Evolutionary conservation across 148 eudicot species (phyloP).

Genomic region (Pouteria glomerata): DNA sequence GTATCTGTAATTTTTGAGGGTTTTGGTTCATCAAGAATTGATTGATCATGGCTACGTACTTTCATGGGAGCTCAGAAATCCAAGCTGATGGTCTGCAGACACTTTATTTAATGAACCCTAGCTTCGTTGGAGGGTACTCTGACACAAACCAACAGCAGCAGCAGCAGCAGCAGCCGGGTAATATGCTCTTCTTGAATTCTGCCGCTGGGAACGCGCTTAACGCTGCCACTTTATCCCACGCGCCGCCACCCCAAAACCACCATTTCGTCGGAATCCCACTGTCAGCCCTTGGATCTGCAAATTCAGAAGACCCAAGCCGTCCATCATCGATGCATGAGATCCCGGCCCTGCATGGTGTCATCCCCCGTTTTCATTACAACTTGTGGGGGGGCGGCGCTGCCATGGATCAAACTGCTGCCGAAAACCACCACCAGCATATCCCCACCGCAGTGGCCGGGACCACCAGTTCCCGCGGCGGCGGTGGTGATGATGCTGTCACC

Average conservation of each 20-base stretch:
- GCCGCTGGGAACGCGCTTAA: conserved; percentile 18
- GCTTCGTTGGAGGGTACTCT: conserved; percentile 30
- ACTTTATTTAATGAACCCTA: conserved; percentile 74
- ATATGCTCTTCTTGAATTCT: conserved; percentile 41
- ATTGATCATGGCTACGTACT: conserved; percentile 66
- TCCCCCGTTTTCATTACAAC: conserved; percentile 49
- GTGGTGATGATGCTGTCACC: conserved; percentile 3
- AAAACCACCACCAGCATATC: background rate
- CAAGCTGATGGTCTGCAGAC: conserved; percentile 66
- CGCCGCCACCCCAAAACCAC: conserved; percentile 32
- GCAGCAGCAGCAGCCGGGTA: conserved; percentile 23
- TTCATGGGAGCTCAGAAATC: conserved; percentile 62
- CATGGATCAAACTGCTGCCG: conserved; percentile 9
- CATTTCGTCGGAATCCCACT: conserved; percentile 71
- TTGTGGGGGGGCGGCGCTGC: conserved; percentile 57
- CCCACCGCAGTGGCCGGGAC: too few species aligned
- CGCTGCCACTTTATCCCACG: conserved; percentile 16
- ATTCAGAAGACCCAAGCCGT: conserved; percentile 19
- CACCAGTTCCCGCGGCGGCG: too few species aligned
- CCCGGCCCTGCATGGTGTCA: conserved; percentile 30
- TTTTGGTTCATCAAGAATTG: too few species aligned
- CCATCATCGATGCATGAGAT: conserved; percentile 19
- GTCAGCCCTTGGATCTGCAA: conserved; percentile 7
- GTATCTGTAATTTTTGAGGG: too few species aligned
- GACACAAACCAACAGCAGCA: conserved; percentile 28